These are phyloP conservation scores for Penicillium daleae DNA, from an alignment of 495 filamentous ascomycete species.

Conservation along the genomic window DNA sequence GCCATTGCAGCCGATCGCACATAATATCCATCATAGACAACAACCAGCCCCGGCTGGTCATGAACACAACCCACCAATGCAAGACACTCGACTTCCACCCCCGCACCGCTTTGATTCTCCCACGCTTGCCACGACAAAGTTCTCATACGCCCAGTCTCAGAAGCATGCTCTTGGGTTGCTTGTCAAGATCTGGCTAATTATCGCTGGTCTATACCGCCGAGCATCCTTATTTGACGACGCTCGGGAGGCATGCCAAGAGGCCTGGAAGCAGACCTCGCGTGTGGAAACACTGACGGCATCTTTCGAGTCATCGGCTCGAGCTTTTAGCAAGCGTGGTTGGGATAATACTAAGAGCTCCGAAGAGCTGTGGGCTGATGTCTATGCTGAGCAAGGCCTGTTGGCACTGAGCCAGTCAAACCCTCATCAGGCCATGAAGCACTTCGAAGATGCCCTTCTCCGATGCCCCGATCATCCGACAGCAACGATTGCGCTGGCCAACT, in stretches of 20 bases:
- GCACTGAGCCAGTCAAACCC: conserved; percentile 61
- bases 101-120: conserved; percentile 51
- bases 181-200: conserved; percentile 85
- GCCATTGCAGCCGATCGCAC: conserved; percentile 49
- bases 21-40: conserved; percentile 51
- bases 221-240: conserved; percentile 79
- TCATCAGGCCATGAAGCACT: conserved; percentile 69
- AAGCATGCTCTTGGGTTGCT: conserved; percentile 65
- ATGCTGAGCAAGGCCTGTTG: conserved; percentile 74
- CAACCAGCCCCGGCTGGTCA: conserved; percentile 52
- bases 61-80: conserved; percentile 50
- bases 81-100: conserved; percentile 54
- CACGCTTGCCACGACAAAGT: conserved; percentile 42
- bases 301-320: conserved; percentile 52
- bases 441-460: conserved; percentile 77
- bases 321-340: conserved; percentile 68
- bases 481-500: conserved; percentile 78
- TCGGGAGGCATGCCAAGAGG: conserved; percentile 77
- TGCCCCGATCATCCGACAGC: conserved; percentile 77
- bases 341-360: conserved; percentile 74
- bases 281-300: conserved; percentile 48
- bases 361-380: conserved; percentile 80
- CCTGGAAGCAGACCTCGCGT: conserved; percentile 64
- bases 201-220: conserved; percentile 82
- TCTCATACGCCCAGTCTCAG: conserved; percentile 45